phyloP scores from a whole-genome alignment of 192 early-diverging fungal species.

The Piromyces finnis region DNA sequence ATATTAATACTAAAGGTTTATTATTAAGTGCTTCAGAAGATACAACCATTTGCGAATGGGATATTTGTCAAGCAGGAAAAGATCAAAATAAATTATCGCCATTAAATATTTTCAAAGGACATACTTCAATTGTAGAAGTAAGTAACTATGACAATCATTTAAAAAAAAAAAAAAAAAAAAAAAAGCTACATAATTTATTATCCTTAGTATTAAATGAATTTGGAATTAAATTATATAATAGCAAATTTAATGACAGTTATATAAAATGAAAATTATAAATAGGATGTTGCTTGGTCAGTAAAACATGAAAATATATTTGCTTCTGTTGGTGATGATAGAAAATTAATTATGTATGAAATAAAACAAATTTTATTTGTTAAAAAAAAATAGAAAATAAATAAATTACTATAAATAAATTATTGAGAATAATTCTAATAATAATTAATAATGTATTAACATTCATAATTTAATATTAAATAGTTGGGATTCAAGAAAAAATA shows the following conservation, averaged over 20 bases:
- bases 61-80: slow-evolving; percentile 60
- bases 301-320: slow-evolving; percentile 77
- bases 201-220: too few species aligned
- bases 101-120: slow-evolving; percentile 56
- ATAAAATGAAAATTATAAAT: neutral
- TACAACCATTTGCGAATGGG: slow-evolving; percentile 68
- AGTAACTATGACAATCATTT: neutral
- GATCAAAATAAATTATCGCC: slow-evolving; percentile 63
- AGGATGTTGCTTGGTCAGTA: slow-evolving; percentile 88
- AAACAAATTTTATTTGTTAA: too few species aligned
- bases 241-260: too few species aligned
- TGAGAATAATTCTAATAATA: too few species aligned
- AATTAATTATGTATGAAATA: slow-evolving; percentile 80
- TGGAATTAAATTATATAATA: too few species aligned
- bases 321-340: slow-evolving; percentile 89
- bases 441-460: too few species aligned
- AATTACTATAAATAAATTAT: too few species aligned
- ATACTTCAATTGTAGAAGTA: slow-evolving; percentile 81
- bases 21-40: slow-evolving; percentile 85
- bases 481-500: slow-evolving; percentile 81
- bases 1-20: slow-evolving; percentile 52
- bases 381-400: too few species aligned
- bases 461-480: too few species aligned
- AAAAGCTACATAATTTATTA: too few species aligned
- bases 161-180: neutral